phyloP scores from a whole-genome alignment of 2,329 filamentous ascomycete genomes.

The Corinectria fuckeliana region DNA sequence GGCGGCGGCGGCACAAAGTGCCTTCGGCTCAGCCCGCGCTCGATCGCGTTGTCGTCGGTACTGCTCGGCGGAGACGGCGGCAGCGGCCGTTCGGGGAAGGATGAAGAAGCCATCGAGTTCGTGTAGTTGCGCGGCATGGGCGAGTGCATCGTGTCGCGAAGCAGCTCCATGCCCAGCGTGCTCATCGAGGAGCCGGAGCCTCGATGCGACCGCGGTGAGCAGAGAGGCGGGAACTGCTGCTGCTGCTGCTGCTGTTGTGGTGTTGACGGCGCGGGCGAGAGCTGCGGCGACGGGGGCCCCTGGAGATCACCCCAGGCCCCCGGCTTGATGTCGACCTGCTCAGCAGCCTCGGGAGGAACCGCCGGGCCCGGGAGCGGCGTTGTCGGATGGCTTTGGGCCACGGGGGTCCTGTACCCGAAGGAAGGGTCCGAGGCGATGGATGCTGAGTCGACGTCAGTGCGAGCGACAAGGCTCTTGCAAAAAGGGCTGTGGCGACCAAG shows the following conservation, averaged over 20 bases:
- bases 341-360: conserved; percentile 24
- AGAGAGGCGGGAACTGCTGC: background rate
- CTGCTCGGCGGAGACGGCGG: background rate
- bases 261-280: background rate
- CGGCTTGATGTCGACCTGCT: conserved; percentile 21
- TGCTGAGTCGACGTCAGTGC: conserved; percentile 1
- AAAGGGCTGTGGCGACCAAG: background rate
- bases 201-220: background rate
- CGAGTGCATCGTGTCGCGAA: conserved; percentile 30
- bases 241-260: background rate
- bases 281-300: background rate
- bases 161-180: conserved; percentile 29
- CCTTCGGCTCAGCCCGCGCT: conserved; percentile 10
- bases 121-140: conserved; percentile 16
- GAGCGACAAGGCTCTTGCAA: background rate
- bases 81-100: background rate
- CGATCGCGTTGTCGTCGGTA: conserved; percentile 1
- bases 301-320: background rate
- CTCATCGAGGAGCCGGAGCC: conserved; percentile 31
- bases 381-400: background rate
- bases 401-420: conserved; percentile 19
- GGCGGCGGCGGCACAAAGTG: conserved; percentile 32
- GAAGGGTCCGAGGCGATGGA: conserved; percentile 26
- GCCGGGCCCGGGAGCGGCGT: conserved; percentile 2
- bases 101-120: too few relatives aligned